A percentile compares a stretch with the other conserved stretches of the same genome.
phyloP scores from a whole-genome alignment of 2,329 filamentous ascomycete species.

The Zymoseptoria ardabiliae region DNA sequence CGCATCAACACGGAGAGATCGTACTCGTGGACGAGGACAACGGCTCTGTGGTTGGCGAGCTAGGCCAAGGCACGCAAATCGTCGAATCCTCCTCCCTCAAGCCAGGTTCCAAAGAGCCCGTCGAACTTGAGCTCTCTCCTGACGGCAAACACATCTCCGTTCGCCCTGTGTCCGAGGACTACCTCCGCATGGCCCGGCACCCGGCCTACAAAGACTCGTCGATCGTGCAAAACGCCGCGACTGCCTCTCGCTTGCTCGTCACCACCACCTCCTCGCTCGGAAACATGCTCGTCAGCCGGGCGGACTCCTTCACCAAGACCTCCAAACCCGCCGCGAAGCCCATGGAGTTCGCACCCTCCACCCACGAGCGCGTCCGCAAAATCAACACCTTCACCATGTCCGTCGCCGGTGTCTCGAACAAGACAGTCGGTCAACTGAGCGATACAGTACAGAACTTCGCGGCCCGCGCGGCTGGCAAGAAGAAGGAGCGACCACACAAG shows the following conservation, averaged over 20 bases:
- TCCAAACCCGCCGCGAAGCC: slow-evolving; percentile 72
- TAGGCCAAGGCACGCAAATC: slow-evolving; percentile 73
- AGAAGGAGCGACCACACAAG: slow-evolving; percentile 46
- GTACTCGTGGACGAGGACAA: slow-evolving; percentile 94
- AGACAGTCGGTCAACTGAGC: slow-evolving; percentile 77
- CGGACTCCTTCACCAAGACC: slow-evolving; percentile 72
- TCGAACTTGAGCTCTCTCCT: slow-evolving; percentile 66
- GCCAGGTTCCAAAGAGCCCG: slow-evolving; percentile 85
- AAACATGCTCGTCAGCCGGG: slow-evolving; percentile 67
- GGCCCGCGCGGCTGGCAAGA: slow-evolving; percentile 62
- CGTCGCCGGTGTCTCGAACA: slow-evolving; percentile 71
- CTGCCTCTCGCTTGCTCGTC: slow-evolving; percentile 84
- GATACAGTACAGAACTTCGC: slow-evolving; percentile 86
- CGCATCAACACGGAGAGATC: slow-evolving; percentile 58
- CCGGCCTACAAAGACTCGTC: slow-evolving; percentile 86
- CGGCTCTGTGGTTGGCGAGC: slow-evolving; percentile 87
- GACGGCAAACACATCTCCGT: slow-evolving; percentile 64
- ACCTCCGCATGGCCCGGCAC: slow-evolving; percentile 70
- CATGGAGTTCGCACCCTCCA: slow-evolving; percentile 78
- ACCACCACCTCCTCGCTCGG: slow-evolving; percentile 75
- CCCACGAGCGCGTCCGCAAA: slow-evolving; percentile 77
- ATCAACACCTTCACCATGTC: slow-evolving; percentile 79
- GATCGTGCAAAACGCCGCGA: slow-evolving; percentile 77
- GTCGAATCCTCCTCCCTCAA: slow-evolving; percentile 68
- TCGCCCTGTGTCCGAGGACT: slow-evolving; percentile 59